These are phyloP conservation scores for Pichia cephalocereana DNA, from an alignment of 805 yeast genomes.

Conservation along the genomic window DNA sequence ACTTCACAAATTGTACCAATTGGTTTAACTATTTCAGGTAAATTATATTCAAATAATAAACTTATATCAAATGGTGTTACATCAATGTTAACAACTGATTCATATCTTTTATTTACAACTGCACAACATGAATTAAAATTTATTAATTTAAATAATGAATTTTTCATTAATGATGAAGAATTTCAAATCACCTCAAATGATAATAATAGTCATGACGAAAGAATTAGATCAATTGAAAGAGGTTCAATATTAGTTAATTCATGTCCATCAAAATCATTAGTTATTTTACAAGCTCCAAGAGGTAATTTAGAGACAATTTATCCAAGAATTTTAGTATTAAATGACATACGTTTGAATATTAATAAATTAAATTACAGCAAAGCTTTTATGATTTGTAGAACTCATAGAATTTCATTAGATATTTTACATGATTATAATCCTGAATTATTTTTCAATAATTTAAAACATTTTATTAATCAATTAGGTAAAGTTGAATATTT, in stretches of 20 bases:
- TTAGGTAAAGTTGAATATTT: conserved; percentile 65
- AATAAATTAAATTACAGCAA: conserved; percentile 43
- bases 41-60: conserved; percentile 52
- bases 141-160: conserved; percentile 45
- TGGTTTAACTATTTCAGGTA: conserved; percentile 72
- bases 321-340: conserved; percentile 86
- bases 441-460: conserved; percentile 48
- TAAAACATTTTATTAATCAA: conserved; percentile 61
- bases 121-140: conserved; percentile 80
- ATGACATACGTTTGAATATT: conserved; percentile 70
- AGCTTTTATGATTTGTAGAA: conserved; percentile 82
- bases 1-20: conserved; percentile 25
- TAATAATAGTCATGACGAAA: conserved; percentile 52
- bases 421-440: conserved; percentile 85
- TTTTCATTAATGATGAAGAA: conserved; percentile 12
- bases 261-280: conserved; percentile 74
- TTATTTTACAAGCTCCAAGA: conserved; percentile 87
- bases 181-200: conserved; percentile 2
- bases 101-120: conserved; percentile 73
- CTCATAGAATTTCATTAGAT: conserved; percentile 87
- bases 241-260: conserved; percentile 79
- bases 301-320: conserved; percentile 92
- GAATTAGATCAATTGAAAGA: conserved; percentile 81
- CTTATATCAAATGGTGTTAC: conserved; percentile 70
- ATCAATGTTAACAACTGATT: conserved; percentile 64